Conservation (phyloP, 768 basidiomycete species). For the Leccinum truebloodii region DNA sequence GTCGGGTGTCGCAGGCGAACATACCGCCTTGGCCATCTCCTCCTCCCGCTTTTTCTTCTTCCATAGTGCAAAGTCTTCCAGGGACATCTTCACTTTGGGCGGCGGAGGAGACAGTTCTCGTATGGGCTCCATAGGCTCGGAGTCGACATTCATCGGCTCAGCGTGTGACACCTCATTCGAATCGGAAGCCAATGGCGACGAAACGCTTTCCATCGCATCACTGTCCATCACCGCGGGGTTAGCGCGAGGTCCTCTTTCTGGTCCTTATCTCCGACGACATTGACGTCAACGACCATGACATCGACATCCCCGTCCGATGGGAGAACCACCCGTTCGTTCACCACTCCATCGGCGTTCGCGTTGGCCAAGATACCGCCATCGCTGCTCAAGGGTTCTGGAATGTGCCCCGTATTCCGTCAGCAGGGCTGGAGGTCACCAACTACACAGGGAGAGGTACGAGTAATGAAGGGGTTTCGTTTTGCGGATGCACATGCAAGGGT, state of each 20-base stretch:
- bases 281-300: conserved; percentile 25
- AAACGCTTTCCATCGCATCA: neutral
- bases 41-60: conserved; percentile 56
- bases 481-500: conserved; percentile 30
- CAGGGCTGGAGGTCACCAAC: conserved; percentile 3
- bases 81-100: conserved; percentile 56
- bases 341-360: neutral
- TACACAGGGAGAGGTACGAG: conserved; percentile 9
- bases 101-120: conserved; percentile 27
- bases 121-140: neutral
- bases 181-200: neutral
- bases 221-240: neutral
- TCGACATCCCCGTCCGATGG: conserved; percentile 16
- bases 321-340: neutral
- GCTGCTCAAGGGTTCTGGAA: conserved; percentile 1
- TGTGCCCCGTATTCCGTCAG: conserved; percentile 22
- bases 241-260: neutral
- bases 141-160: conserved; percentile 9
- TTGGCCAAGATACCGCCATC: neutral
- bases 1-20: conserved; percentile 24
- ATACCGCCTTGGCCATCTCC: conserved; percentile 34
- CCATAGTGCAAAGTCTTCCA: conserved; percentile 57
- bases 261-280: conserved; percentile 6
- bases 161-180: conserved; percentile 5
- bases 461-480: conserved; percentile 16